Evolutionary conservation across 129 eudicot genomes (phyloP).

Genomic region (Helianthus annuus): HanXRQr2.0-SUNRISE NC_035449.2:13060713-13061212

Average conservation of each 20-base stretch:
- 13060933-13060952: no score
- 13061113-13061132: slow-evolving; percentile 81
- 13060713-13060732: no score
- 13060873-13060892: no score
- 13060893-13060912: no score
- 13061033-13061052: slow-evolving; percentile 6
- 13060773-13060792: no score
- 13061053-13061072: slow-evolving; percentile 11
- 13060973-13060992: slow-evolving; percentile 7
- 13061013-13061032: slow-evolving; percentile 1
- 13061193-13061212: neutral
- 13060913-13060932: no score
- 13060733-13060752: no score
- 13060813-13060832: no score
- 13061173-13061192: slow-evolving; percentile 8
- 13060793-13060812: no score
- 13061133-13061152: slow-evolving; percentile 93
- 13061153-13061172: slow-evolving; percentile 88
- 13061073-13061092: neutral
- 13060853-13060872: no score
- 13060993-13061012: neutral
- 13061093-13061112: slow-evolving; percentile 69
- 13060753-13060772: no score
- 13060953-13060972: slow-evolving; percentile 3
- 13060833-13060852: no score